Evolutionary conservation across 2,329 filamentous ascomycete species (phyloP), one percentile per base, ranked within the genome.

Genomic region (Penicillium fuscoglaucum): DNA sequence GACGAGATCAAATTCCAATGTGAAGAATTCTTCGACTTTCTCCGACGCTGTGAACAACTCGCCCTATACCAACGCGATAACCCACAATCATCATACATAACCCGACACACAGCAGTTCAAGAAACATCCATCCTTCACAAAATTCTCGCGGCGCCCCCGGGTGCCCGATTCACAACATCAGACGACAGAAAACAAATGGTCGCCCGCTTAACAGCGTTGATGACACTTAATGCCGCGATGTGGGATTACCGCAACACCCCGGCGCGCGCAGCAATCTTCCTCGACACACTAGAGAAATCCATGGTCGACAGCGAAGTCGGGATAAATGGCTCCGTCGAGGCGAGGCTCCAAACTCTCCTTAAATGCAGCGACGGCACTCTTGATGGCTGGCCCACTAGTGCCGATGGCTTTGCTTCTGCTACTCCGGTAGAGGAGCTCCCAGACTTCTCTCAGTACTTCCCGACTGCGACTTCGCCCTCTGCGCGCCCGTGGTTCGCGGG

Each of bases 101-200:
- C 67, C 55, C 45, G 74, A 7, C 66, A 68, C 37, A 64, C 66
- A 7, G 65, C 68, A 26, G 74, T 77, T 51, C 58, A 66, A 39
- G 58, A 66, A 28, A 60, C 62, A 6, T 70, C 73, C n/a, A 65
- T 72, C 9, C 61, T 78, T 4, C 64, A 69, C 43, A 67, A 64
- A 45, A 71, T 76, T 7, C 69, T 78, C 17, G 64, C 66, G 9
- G 66, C 73, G 3, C 73, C 74, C 5, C 66, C 70, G 2, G 70
- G 65, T 2, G 58, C 67, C 24, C 71, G 72, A 17, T 74, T 73
- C 52, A 73, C 72, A 1, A 62, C 71, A 17, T 70, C 71, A 6
- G 74, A 71, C 21, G 66, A 74, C 48, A 70, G 74, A n/a, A 76
- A 76, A 58, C 74, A 77, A 58, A 72, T 74, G 49, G 68, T 76